Base-by-base conservation (phyloP, 2,329 filamentous ascomycete genomes). In the Fusarium nanum region DNA sequence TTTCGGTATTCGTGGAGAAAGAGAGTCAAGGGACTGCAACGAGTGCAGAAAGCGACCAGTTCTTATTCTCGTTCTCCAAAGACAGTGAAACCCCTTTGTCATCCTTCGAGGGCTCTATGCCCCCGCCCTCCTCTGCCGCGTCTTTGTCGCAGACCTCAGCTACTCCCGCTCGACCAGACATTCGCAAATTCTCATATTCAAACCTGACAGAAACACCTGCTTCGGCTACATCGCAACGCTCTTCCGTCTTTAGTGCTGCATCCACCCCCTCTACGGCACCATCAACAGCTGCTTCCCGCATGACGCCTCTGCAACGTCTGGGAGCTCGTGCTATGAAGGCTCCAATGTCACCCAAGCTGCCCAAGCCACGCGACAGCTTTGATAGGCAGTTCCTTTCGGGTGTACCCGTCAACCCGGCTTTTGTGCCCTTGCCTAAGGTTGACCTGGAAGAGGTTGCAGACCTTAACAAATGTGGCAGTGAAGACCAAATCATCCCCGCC, bases 401-500 rank as follows among this genome's bases (percentile, higher is more conserved):
- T 10, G 63, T 84, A 5, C 81, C 84, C 2, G 77, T 86, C 40
- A 87, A 89, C 66, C 85, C 87, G 5, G 81, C 86, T 0, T 86
- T 86, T 70, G 81, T 89, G 8, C 85, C 87, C 0, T 78, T 89
- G 11, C 87, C 87, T 2, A 85, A 82, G 60, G 86, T 86, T 4
- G 85, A 88, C 67, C 64, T 87, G 27, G 79, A 79, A 10, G 87
- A 89, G 70, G 81, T 88, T 6, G 84, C 84, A 70, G 83, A 85
- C 3, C 75, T 88, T 44, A 86, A 87, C 70, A 75, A 72, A 55
- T 76, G 75, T 52, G 87, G 87, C 16, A 89, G 87, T 71, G 87
- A 89, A 73, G 87, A 89, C 60, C 81, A 87, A 57, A 83, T 89
- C 65, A 77, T 86, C 16, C 83, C 84, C 27, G 85, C 85, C 74